Evolutionary conservation across 345 rosid species (phyloP), one percentile per base, ranked within the genome.

Genomic region (Eucalyptus marginata): DNA sequence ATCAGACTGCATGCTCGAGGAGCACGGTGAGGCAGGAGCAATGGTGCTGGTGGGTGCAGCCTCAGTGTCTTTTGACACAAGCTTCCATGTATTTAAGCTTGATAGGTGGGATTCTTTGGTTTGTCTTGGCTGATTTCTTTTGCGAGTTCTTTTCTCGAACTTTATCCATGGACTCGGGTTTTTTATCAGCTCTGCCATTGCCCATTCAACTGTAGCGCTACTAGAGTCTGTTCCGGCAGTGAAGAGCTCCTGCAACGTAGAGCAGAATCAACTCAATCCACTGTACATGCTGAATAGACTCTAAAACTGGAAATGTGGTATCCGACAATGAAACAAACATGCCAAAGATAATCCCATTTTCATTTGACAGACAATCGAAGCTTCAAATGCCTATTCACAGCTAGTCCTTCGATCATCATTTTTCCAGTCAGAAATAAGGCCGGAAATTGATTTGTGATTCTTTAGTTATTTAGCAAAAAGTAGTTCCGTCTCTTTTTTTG

Each of bases 21-120:
- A 29, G 87, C 71, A 27, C 89, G 86, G 51, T 86, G 91, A 17
- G 91, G 91, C 40, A 91, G 84, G 7, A 91, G 91, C 46, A 90
- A 86, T 5, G 91, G 86, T 18, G 87, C 87, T 16, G 90, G 80
- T 13, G 90, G 83, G 81, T 90, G 91, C 50, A 88, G 68, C 86
- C 92, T 76, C 79, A 88, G 50, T 27, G 90, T 88, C 86, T 91
- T n/a, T 91, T 86, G 47, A 91, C 68, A 46, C 87, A 54, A 4
- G 91, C 87, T 50, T 89, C 86, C 14, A 87, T 62, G 44, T 88
- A 89, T 13, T 90, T 87, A 14, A 90, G 88, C 43, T 52, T 59
- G 64, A 64, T 36, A 91, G 80, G 31, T 91, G 68, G 14, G 91
- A 56, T 51, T 91, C 92, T 50, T 58, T 36, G 64, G 56, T 0